Percentiles rank a stretch among this genome's conserved stretches.
These are phyloP conservation scores for Saccharata proteae DNA, from an alignment of 2,329 filamentous ascomycete species.

Conservation along the genomic window DNA sequence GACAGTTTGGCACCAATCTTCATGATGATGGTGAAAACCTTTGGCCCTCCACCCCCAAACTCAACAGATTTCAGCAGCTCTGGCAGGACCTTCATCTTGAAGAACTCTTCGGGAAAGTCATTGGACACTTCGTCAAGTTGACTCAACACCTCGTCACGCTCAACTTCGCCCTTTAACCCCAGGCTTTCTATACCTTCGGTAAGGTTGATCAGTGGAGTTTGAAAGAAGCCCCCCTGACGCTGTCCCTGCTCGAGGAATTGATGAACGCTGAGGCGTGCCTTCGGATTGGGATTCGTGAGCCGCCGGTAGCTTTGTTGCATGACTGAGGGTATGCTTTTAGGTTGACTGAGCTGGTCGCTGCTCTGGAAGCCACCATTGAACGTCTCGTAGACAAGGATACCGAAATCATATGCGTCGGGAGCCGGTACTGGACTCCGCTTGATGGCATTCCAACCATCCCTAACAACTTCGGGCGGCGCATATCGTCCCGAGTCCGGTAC, in stretches of 20 bases:
- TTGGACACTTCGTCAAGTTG: slow-evolving; percentile 79
- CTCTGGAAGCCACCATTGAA: slow-evolving; percentile 78
- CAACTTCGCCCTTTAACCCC: slow-evolving; percentile 72
- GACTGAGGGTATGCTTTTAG: slow-evolving; percentile 69
- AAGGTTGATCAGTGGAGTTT: slow-evolving; percentile 81
- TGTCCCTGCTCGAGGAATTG: slow-evolving; percentile 85
- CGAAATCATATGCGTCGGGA: slow-evolving; percentile 79
- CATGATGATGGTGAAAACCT: slow-evolving; percentile 77
- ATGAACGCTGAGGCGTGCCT: slow-evolving; percentile 68
- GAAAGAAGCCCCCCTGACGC: slow-evolving; percentile 75
- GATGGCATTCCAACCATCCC: slow-evolving; percentile 81
- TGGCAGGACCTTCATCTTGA: slow-evolving; percentile 91
- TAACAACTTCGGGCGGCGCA: slow-evolving; percentile 74
- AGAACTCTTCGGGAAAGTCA: slow-evolving; percentile 95
- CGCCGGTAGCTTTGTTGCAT: slow-evolving; percentile 92
- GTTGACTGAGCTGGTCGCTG: slow-evolving; percentile 69
- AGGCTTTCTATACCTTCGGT: slow-evolving; percentile 89
- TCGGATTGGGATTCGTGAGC: slow-evolving; percentile 78
- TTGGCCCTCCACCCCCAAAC: slow-evolving; percentile 88
- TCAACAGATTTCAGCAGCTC: slow-evolving; percentile 98
- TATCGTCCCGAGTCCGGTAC: slow-evolving; percentile 78
- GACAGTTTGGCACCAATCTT: slow-evolving; percentile 82
- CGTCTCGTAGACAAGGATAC: slow-evolving; percentile 73
- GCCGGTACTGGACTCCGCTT: slow-evolving; percentile 72
- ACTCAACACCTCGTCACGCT: slow-evolving; percentile 54